Evolutionary conservation across 2,329 filamentous ascomycete genomes (phyloP).

Genomic region (Apiospora malaysiana): DNA sequence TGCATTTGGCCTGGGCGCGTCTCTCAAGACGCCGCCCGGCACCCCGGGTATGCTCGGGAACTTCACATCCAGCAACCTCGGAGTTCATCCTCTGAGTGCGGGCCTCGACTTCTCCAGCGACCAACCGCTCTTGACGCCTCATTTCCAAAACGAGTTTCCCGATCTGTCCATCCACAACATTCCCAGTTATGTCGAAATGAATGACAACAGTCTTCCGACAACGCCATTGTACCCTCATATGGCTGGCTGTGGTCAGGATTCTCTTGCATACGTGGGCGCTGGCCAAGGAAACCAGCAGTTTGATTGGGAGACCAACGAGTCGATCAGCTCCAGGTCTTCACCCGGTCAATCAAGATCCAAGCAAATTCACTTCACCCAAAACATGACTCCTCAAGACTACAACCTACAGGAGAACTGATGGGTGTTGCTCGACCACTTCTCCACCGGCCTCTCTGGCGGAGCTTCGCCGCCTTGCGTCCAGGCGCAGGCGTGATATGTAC

Average conservation of each 20-base stretch:
- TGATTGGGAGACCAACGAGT: constrained; percentile 55
- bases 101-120: constrained; percentile 46
- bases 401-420: constrained; percentile 29
- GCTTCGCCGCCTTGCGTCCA: constrained; percentile 7
- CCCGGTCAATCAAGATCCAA: constrained; percentile 46
- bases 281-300: constrained; percentile 50
- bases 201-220: constrained; percentile 51
- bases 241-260: constrained; percentile 49
- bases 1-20: constrained; percentile 40
- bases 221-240: constrained; percentile 53
- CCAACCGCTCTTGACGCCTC: constrained; percentile 56
- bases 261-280: not conserved
- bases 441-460: not conserved
- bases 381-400: constrained; percentile 52
- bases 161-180: constrained; percentile 49
- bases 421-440: not conserved
- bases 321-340: constrained; percentile 46
- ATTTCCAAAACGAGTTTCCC: constrained; percentile 52
- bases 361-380: constrained; percentile 53
- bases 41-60: constrained; percentile 56
- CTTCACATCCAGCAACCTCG: constrained; percentile 47
- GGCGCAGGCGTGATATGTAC: constrained; percentile 16
- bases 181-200: constrained; percentile 52
- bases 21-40: constrained; percentile 58
- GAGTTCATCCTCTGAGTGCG: constrained; percentile 36